phyloP scores from a whole-genome alignment of 225 moss, liverwort and hornwort genomes.

The Asterella californica region DNA sequence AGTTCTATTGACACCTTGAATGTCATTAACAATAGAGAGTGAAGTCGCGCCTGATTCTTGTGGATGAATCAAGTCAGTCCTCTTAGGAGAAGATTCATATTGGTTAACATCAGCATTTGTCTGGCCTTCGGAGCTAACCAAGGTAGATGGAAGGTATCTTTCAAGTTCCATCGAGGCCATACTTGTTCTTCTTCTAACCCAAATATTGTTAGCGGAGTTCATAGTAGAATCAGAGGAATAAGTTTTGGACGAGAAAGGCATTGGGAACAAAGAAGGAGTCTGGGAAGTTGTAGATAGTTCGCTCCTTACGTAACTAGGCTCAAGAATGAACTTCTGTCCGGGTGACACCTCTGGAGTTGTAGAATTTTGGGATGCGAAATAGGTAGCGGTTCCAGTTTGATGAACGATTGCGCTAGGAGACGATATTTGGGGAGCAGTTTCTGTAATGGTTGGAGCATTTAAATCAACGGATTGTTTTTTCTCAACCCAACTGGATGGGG shows the following conservation, averaged over 20 bases:
- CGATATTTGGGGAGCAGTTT: neutral
- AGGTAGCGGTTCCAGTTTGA: too few species aligned
- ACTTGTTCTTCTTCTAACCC: neutral
- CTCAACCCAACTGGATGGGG: neutral
- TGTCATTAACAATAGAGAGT: neutral
- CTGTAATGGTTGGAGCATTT: neutral
- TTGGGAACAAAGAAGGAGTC: too few species aligned
- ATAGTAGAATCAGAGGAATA: neutral
- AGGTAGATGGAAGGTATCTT: neutral
- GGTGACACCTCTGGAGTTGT: too few species aligned
- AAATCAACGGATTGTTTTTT: neutral
- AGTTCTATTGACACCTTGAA: neutral
- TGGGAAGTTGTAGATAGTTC: too few species aligned
- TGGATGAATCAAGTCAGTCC: too few species aligned
- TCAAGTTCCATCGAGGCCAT: neutral
- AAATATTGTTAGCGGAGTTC: neutral
- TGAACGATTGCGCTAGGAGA: neutral
- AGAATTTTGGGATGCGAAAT: too few species aligned
- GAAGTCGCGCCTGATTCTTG: neutral
- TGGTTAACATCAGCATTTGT: neutral
- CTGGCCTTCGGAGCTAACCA: neutral
- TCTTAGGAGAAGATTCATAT: neutral
- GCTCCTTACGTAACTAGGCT: too few species aligned
- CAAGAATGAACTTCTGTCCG: too few species aligned
- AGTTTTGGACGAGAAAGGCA: too few species aligned